Evolutionary conservation across 805 yeast genomes (phyloP).

Genomic region (Candida ovalis): DNA sequence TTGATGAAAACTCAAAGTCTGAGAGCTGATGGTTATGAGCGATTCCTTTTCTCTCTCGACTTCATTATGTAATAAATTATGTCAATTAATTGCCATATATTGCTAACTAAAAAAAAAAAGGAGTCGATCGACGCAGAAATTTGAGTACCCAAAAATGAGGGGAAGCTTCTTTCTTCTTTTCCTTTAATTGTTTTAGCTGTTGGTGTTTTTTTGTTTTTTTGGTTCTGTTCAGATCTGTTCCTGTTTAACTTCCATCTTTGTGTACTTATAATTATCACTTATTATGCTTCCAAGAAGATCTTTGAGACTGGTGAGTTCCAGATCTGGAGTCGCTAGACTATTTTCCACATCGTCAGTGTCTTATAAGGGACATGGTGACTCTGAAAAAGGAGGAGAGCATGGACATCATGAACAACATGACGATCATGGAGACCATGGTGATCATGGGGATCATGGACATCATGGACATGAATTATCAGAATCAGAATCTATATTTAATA

Average conservation of each 20-base stretch:
- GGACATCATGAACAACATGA: slow-evolving; percentile 6
- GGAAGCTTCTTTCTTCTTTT: neutral
- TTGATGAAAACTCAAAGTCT: too few species aligned
- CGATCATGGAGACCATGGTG: slow-evolving; percentile 10
- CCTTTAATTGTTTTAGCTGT: neutral
- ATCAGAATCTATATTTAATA: slow-evolving; percentile 28
- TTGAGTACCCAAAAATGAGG: neutral
- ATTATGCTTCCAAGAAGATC: neutral
- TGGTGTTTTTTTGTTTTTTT: neutral
- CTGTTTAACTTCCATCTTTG: too few species aligned
- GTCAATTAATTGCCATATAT: too few species aligned
- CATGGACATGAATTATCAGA: slow-evolving; percentile 22
- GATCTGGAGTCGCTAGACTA: neutral
- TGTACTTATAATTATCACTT: neutral
- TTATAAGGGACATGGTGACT: neutral
- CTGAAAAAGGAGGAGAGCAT: slow-evolving; percentile 1
- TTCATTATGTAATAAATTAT: too few species aligned
- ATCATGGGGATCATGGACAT: slow-evolving; percentile 12
- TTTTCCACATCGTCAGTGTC: neutral
- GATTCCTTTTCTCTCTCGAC: too few species aligned
- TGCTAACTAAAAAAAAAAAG: slow-evolving; percentile 1
- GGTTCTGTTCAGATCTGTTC: neutral
- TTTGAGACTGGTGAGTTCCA: neutral
- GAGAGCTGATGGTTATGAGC: neutral
- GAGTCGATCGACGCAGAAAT: neutral